Percentiles rank a stretch among this genome's conserved stretches.
Conservation (phyloP, 1,284 basidiomycete species). For the Schizophyllum amplum region DNA sequence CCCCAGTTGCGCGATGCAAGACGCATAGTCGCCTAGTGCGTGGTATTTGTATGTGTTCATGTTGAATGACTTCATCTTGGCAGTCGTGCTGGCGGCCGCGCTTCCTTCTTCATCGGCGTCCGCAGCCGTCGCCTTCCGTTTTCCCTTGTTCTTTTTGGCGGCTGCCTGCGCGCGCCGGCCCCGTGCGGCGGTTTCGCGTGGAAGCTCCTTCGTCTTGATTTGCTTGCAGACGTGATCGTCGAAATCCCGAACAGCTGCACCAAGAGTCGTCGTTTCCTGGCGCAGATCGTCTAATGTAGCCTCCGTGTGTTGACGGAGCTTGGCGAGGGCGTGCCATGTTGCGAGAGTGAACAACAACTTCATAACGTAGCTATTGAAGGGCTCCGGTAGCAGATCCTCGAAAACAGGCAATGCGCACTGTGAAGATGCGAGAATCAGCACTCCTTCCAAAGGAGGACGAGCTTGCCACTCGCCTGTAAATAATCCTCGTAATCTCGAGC, state of each 20-base stretch:
- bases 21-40: constrained; percentile 12
- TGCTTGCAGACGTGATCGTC: constrained; percentile 12
- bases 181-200: constrained; percentile 18
- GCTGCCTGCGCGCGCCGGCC: constrained; percentile 8
- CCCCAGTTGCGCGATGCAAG: constrained; percentile 8
- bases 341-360: constrained; percentile 20
- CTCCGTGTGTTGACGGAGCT: constrained; percentile 27
- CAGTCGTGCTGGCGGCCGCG: not conserved
- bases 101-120: not conserved
- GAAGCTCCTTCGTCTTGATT: constrained; percentile 21
- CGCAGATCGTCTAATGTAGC: constrained; percentile 18
- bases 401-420: constrained; percentile 31
- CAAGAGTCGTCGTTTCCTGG: constrained; percentile 16
- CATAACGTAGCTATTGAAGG: constrained; percentile 19
- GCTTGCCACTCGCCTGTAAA: constrained; percentile 22
- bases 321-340: constrained; percentile 29
- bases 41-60: constrained; percentile 15
- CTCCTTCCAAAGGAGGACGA: not conserved
- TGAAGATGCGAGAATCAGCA: not conserved
- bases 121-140: not conserved
- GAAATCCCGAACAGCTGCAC: constrained; percentile 19
- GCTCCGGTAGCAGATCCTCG: constrained; percentile 24
- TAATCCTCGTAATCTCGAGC: constrained; percentile 29
- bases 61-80: constrained; percentile 9
- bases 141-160: not conserved